Base-by-base conservation (phyloP, 257 asterid genomes). In the Scutellaria galericulata region DNA sequence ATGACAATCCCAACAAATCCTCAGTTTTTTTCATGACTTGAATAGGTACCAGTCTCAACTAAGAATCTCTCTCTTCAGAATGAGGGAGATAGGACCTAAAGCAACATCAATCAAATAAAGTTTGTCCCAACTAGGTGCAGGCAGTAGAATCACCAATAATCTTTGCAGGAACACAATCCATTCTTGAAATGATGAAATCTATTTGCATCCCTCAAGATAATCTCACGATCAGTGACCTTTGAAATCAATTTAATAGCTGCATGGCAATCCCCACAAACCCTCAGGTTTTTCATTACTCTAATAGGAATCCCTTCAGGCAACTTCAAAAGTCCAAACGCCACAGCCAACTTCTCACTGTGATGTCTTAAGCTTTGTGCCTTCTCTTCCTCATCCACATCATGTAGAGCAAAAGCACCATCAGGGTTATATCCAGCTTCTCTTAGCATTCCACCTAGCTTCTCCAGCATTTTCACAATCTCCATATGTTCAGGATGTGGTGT, bases 271-370 rank as follows among this genome's bases (percentile, higher is more conserved):
- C 89, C 89, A 81, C 96, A 89, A 60, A 89, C 85, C 55, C 93
- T 79, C 73, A 89, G 84, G 79, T 87, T 89, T 70, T 87, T 89
- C 93, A 83, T 89, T 13, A 86, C 89, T 53, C 89, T 75, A 70
- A 89, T 82, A 64, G 90, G 84, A 46, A 79, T 69, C 62, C 84
- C 90, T 44, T 81, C 86, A 35, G 91, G 88, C 75, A 87, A 66
- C 80, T 81, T 87, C 76, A 88, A 42, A 63, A 90, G 85, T 52
- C 96, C 96, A 79, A 80, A 89, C 2, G 81, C 87, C 72, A 87
- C 91, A 45, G 91, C 96, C 82, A 87, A 75, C 88, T 84, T 89
- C 84, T 89, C 96, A 47, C 93, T 84, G 72, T 89, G 93, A 75
- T 55, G 79, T 59, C 80, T 77, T 69, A 86, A 78, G 81, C 74